Evolutionary conservation across 2,329 filamentous ascomycete genomes (phyloP), one percentile per base, ranked within the genome.

Genomic region (Botrytis aclada): DNA sequence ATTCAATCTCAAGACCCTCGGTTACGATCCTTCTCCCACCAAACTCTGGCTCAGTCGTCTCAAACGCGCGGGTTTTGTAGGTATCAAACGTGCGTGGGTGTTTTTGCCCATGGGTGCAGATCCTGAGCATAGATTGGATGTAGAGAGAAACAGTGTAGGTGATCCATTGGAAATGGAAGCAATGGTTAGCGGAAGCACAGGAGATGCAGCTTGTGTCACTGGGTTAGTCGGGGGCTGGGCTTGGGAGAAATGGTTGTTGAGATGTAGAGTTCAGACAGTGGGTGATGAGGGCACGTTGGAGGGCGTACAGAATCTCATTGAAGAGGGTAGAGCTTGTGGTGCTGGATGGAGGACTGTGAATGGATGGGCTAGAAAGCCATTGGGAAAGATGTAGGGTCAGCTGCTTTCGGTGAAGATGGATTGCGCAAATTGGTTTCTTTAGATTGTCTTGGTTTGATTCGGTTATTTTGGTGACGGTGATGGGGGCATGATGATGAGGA

Each of bases 181-280:
- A 29, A 86, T 88, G 80, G 85, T 89, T 0, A 82, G 83, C n/a
- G 92, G 92, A 12, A 92, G 88, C 78, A 94, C 92, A 0, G 88
- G 90, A 67, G 88, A 90, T 80, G 88, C 91, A 22, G 93, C 93
- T 2, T 90, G 88, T 77, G 85, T 97, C 76, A 92, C 93, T 20
- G 95, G 95, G 32, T 84, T 98, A 58, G 89, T 95, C 0, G 96
- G 94, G 7, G 91, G 92, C 39, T 96, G 94, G 90, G 90, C 91
- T 81, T 99, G 95, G 95, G 96, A 99, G 87, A 92, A 93, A 81
- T 99, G 96, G 96, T 88, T 98, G 82, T 84, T 98, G 77, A 93
- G 94, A 80, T 88, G 95, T 79, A 93, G 96, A 84, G 88, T 91
- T 83, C 95, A 98, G 85, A 96, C 93, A 80, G 92, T 93, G 39